phyloP scores from a whole-genome alignment of 208 protist species.

The Naegleria fowleri region DNA sequence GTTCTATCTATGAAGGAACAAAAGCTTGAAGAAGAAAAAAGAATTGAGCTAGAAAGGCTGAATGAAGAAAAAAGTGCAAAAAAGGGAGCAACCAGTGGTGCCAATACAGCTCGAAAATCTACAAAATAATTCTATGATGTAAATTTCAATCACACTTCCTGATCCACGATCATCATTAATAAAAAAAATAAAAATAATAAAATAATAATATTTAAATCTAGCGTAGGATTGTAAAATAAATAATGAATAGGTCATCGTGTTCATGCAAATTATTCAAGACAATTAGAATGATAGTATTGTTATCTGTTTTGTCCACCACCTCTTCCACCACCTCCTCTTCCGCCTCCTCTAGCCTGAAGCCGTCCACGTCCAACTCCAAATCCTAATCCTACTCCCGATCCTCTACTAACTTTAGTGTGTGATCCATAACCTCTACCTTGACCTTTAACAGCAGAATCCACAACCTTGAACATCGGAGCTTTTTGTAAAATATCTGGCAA shows the following conservation, averaged over 20 bases:
- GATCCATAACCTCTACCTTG: conserved; percentile 8
- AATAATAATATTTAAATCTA: not conserved
- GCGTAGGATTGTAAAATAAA: not conserved
- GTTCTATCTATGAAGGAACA: not conserved
- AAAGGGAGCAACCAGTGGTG: not conserved
- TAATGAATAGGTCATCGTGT: not conserved
- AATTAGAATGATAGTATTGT: too few species aligned
- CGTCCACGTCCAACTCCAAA: not conserved
- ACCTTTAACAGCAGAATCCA: conserved; percentile 37
- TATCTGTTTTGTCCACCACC: not conserved
- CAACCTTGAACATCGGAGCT: conserved; percentile 59
- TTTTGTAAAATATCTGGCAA: conserved; percentile 74
- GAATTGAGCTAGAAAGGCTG: not conserved
- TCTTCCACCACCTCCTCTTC: not conserved
- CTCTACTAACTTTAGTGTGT: not conserved
- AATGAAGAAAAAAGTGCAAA: not conserved
- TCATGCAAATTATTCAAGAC: not conserved
- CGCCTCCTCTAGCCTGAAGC: not conserved
- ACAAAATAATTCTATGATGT: not conserved
- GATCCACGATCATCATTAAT: too few species aligned
- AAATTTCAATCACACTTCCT: not conserved
- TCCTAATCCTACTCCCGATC: not conserved
- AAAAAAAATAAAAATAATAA: not conserved
- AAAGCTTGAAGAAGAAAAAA: not conserved
- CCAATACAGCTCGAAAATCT: not conserved